Conservation (phyloP, 176 grass and related monocot genomes). For the Phoenix roebelenii region DNA sequence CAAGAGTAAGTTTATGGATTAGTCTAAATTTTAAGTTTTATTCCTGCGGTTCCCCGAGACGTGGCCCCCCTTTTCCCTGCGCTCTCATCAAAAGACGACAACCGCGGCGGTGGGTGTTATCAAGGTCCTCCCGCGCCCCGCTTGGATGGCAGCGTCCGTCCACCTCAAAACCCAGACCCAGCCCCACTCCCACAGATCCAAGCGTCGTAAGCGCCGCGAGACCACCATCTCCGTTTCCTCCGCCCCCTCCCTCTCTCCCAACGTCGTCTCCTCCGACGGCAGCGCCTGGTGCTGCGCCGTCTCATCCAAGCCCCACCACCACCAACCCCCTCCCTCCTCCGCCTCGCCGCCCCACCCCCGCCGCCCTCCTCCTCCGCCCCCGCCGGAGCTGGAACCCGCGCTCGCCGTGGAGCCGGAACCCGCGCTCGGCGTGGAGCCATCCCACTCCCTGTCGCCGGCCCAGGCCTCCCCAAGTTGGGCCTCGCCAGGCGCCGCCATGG, state of each 20-base stretch:
- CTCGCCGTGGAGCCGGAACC: no score
- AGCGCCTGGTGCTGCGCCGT: constrained; percentile 44
- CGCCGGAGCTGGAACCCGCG: no score
- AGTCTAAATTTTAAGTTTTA: no score
- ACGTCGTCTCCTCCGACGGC: constrained; percentile 48
- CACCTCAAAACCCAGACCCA: constrained; percentile 1
- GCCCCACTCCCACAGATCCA: constrained; percentile 23
- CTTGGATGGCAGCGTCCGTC: no score
- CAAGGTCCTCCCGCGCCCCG: background rate
- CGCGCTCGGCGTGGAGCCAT: no score
- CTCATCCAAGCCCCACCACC: constrained; percentile 10
- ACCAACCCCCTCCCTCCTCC: background rate
- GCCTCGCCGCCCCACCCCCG: no score
- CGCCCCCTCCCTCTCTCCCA: background rate
- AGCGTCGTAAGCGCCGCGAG: constrained; percentile 31
- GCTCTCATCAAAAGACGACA: constrained; percentile 21
- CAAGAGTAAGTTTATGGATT: no score
- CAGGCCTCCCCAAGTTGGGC: no score
- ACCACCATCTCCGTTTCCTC: constrained; percentile 10
- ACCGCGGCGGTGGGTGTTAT: background rate
- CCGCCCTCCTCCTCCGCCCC: background rate
- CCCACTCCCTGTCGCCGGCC: no score
- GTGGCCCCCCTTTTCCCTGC: background rate
- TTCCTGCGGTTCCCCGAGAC: no score
- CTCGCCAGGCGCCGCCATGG: constrained; percentile 5